Percentiles rank a stretch among this genome's conserved stretches.
These are phyloP conservation scores for Craspedostauros australis DNA, from an alignment of 108 stramenopile genomes.

Conservation along the genomic window DNA sequence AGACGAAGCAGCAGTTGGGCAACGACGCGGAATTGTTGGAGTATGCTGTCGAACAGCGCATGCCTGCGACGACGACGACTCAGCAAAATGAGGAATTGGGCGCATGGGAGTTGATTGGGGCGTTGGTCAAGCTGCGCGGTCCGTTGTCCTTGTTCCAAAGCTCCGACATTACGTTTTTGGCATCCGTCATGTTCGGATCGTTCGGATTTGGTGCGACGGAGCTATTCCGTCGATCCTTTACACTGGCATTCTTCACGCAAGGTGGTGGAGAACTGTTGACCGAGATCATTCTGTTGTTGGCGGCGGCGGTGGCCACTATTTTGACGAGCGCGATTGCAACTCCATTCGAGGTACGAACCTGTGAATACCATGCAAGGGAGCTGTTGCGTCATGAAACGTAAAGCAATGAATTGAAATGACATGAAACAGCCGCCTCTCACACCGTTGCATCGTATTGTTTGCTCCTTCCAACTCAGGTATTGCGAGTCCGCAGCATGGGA, in stretches of 20 bases:
- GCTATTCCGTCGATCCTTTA: constrained; percentile 78
- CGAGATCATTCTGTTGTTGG: constrained; percentile 60
- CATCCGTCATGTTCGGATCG: constrained; percentile 78
- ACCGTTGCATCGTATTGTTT: too few relatives aligned
- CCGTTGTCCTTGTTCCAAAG: constrained; percentile 71
- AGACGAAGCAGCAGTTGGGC: constrained; percentile 80
- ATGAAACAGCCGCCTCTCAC: too few relatives aligned
- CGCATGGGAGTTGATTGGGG: constrained; percentile 48
- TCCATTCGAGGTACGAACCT: constrained; percentile 16
- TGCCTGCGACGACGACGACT: background rate
- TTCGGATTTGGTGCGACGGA: constrained; percentile 90
- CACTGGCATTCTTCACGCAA: constrained; percentile 49
- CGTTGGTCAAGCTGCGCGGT: constrained; percentile 58
- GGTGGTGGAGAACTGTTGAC: constrained; percentile 16
- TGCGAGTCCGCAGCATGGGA: constrained; percentile 77
- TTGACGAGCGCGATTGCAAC: constrained; percentile 21
- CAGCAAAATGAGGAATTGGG: constrained; percentile 28
- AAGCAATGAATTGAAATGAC: too few relatives aligned
- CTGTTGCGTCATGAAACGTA: too few relatives aligned
- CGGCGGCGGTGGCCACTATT: constrained; percentile 63
- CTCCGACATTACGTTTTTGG: constrained; percentile 85
- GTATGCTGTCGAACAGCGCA: constrained; percentile 20
- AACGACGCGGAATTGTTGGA: constrained; percentile 70
- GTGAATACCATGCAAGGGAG: too few relatives aligned
- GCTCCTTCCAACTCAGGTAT: constrained; percentile 68